Percentiles rank a stretch among this genome's conserved stretches.
phyloP scores from a whole-genome alignment of 345 rosid species.

The Eucalyptus cloeziana region DNA sequence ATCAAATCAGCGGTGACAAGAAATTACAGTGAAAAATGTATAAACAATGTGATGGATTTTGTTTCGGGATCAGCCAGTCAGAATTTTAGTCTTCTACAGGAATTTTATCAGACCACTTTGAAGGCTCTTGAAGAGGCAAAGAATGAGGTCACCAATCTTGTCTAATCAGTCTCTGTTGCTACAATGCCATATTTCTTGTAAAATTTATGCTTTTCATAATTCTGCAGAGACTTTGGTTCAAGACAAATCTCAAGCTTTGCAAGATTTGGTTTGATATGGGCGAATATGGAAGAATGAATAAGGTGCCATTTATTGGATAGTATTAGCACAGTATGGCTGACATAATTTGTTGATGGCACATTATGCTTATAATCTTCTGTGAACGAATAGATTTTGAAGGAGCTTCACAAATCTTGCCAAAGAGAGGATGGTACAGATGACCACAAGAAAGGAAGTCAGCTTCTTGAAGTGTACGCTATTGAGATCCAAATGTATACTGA shows the following conservation, averaged over 20 bases:
- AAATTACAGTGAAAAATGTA: conserved; percentile 95
- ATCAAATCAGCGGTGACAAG: conserved; percentile 96
- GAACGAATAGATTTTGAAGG: conserved; percentile 67
- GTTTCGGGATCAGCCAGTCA: conserved; percentile 99
- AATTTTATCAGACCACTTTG: conserved; percentile 91
- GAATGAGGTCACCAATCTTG: conserved; percentile 53
- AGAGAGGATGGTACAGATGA: conserved; percentile 97
- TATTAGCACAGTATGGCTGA: background rate
- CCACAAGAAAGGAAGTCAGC: conserved; percentile 99
- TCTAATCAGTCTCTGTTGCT: background rate
- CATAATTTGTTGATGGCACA: background rate
- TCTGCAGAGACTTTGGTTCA: conserved; percentile 96
- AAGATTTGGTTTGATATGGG: conserved; percentile 98
- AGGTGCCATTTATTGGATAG: conserved; percentile 32
- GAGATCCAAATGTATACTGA: conserved; percentile 98
- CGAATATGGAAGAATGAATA: conserved; percentile 94
- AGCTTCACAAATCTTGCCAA: conserved; percentile 95
- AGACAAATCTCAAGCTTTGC: conserved; percentile 97
- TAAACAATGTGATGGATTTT: conserved; percentile 97
- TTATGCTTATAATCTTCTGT: background rate
- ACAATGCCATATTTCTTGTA: background rate
- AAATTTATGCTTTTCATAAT: background rate
- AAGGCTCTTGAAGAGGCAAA: conserved; percentile 99
- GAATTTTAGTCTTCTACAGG: conserved; percentile 75
- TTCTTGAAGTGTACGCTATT: conserved; percentile 94